Percentiles rank a stretch among this genome's conserved stretches.
Conservation (phyloP, 192 early-diverging fungal genomes). For the Fimicolochytrium jonesii region DNA sequence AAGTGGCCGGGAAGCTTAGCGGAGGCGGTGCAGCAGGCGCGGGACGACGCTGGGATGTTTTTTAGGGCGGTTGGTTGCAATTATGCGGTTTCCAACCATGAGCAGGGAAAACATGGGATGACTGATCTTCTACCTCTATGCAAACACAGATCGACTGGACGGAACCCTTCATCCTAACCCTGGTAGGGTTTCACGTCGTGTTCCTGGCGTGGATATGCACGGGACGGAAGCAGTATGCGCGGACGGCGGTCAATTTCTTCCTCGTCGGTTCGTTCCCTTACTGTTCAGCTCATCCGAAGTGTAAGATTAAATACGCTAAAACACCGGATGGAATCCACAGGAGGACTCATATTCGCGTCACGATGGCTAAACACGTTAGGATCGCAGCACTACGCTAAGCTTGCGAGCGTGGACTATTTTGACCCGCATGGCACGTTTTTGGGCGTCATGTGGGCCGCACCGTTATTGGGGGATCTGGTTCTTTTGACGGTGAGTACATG, state of each 20-base stretch:
- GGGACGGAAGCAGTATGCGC: not conserved
- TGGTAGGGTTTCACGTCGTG: slow-evolving; percentile 23
- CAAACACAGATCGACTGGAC: slow-evolving; percentile 38
- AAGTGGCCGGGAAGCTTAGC: too few species aligned
- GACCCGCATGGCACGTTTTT: slow-evolving; percentile 34
- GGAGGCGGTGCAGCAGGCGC: too few species aligned
- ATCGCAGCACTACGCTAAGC: not conserved
- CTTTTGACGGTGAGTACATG: slow-evolving; percentile 22
- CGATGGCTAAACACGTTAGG: not conserved
- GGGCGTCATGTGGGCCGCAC: slow-evolving; percentile 30
- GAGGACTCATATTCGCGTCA: too few species aligned
- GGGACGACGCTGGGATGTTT: too few species aligned
- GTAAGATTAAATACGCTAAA: too few species aligned
- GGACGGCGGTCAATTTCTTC: slow-evolving; percentile 8
- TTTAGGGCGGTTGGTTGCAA: too few species aligned
- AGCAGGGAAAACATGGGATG: too few species aligned
- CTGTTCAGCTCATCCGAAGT: too few species aligned
- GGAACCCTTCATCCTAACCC: slow-evolving; percentile 23
- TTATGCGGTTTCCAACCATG: too few species aligned
- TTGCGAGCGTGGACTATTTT: slow-evolving; percentile 35
- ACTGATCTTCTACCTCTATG: too few species aligned
- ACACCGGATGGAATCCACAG: too few species aligned
- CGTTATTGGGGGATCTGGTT: slow-evolving; percentile 25
- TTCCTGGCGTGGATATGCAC: slow-evolving; percentile 11
- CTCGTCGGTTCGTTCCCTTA: slow-evolving; percentile 6